Evolutionary conservation across 352 stramenopile species (phyloP), one percentile per base, ranked within the genome.

Genomic region (Saprolegnia diclina): DNA sequence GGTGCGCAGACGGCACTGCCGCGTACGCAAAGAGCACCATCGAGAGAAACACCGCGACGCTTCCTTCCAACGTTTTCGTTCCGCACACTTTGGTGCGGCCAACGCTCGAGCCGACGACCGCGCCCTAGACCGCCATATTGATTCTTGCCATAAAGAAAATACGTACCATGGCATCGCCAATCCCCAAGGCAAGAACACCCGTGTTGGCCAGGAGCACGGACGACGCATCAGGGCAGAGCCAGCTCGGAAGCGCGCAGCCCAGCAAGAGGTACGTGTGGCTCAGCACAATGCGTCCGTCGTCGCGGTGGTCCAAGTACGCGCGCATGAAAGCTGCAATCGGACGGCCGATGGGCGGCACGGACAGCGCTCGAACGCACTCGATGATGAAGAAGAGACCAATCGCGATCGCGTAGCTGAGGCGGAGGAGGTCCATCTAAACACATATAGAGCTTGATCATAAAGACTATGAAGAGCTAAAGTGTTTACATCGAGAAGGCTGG

Each of bases 261-360:
- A 94, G 73, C 1, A 94, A 76, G 48, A 94, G 55, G 66, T 94
- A 94, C 44, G 81, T 87, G 68, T 92, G 85, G 5, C 82, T 92
- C 46, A 94, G 61, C 29, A 91, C 83, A 24, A 90, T 71, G 38
- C 77, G 79, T 10, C 85, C 85, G 16, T 71, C 80, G 45, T 94
- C 85, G 14, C 85, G 81, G 62, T 84, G 74, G 75, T 94, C 85
- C 65, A 94, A 85, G 63, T 91, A 94, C 19, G 76, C 72, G 52
- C 75, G 72, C 73, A 94, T 85, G 59, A 90, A 94, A 11, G 65
- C 29, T 6, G 81, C 80, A 35, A 94, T 81, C 0, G 56, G 26
- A 0, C 71, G 57, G 0, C 85, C 85, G 29, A 89, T 79, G 0
- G 80, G 82, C 22, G 81, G 83, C 21, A 91, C 56, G 38, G 83